These are phyloP conservation scores for Neurospora sp. DNA, from an alignment of 495 filamentous ascomycete genomes.

Conservation along the genomic window DNA sequence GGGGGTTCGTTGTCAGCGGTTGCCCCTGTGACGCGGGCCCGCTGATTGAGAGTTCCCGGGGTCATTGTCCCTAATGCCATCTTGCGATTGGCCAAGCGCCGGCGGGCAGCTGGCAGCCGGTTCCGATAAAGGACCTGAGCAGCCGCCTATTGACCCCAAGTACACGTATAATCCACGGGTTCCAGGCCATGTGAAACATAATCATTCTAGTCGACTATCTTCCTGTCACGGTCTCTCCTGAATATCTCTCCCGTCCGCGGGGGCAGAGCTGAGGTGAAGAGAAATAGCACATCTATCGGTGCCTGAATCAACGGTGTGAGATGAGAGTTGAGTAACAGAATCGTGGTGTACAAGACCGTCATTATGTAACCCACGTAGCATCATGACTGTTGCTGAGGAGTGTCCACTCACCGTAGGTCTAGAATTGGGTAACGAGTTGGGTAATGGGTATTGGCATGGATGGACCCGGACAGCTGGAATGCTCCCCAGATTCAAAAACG, in stretches of 20 bases:
- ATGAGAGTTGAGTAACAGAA: not conserved
- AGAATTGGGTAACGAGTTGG: not conserved
- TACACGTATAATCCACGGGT: not conserved
- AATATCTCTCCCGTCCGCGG: not conserved
- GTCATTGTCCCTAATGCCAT: not conserved
- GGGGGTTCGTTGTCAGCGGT: not conserved
- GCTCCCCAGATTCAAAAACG: not conserved
- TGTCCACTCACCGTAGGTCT: not conserved
- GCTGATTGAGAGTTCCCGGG: slow-evolving; percentile 11
- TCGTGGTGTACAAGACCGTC: not conserved
- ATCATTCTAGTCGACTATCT: not conserved
- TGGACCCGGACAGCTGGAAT: not conserved
- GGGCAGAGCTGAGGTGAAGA: not conserved
- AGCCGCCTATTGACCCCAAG: not conserved
- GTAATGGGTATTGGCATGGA: not conserved
- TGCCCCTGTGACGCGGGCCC: slow-evolving; percentile 8
- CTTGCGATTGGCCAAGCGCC: slow-evolving; percentile 2
- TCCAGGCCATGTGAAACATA: not conserved
- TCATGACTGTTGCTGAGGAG: not conserved
- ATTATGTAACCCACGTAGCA: not conserved
- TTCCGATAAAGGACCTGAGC: not conserved
- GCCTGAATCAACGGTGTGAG: not conserved
- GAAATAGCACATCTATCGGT: not conserved
- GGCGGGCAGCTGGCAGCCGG: not conserved
- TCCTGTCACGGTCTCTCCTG: not conserved